Base-by-base conservation (phyloP, 805 yeast species). In the Nakazawaea peltata region DNA sequence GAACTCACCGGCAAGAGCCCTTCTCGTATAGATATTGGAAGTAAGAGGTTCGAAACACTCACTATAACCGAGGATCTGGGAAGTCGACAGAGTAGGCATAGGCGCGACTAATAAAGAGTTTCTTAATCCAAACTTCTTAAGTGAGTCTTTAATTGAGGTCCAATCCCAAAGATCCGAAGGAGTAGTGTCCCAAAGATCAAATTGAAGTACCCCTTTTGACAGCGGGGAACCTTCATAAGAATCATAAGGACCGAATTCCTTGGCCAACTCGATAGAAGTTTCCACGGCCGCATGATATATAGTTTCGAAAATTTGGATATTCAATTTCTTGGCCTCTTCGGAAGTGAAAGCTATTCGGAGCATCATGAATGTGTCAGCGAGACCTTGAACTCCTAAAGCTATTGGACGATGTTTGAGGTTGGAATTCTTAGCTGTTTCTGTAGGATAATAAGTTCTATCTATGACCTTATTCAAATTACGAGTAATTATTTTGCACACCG, bases 21-120 rank as follows among this genome's bases (percentile, higher is more conserved):
- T 67, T 64, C 80, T 67, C 11, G 77, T 68, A 54, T 73, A 73
- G 48, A 73, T 73, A 53, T 73, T 73, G 17, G 79, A 73, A 19
- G 80, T 73, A 56, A 66, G 71, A 26, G 80, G 80, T 55, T 73
- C 80, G 50, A 73, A 73, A 52, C 79, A 73, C 53, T 73, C 80
- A 49, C 71, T 73, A 54, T 66, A 68, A 44, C 79, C 80, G 49
- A 73, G 62, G 41, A 73, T 73, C 53, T 73, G 80, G 8, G 79
- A 73, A 4, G 79, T 73, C 17, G 79, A 73, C n/a, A 79, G 79
- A 40, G 80, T 73, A 29, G 80, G 80, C 80, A 73, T 73, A 41
- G 78, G 78, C 1, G 80, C 80, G 42, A 73, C 77, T 44, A 73
- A 64, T 44, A 73, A 60, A 25, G 80, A 73, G 57, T 73, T 73